Percentiles rank a stretch among this genome's conserved stretches.
Evolutionary conservation across 169 alveolate species (phyloP).

Genomic region (Plasmodium sp.): DNA sequence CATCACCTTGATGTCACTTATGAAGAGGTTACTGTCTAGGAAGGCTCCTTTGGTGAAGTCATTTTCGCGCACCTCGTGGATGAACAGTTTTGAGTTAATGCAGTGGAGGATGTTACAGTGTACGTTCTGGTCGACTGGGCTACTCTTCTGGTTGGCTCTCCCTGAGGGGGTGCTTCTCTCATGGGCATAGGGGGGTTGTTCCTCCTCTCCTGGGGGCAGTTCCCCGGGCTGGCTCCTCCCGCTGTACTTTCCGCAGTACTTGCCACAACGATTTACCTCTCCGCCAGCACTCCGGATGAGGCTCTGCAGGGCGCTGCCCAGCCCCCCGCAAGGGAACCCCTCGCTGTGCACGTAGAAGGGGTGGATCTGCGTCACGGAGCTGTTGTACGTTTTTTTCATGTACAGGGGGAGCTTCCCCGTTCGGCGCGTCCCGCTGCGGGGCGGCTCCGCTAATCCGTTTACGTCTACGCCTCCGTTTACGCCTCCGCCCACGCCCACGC

Average conservation of each 20-base stretch:
- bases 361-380: constrained; percentile 15
- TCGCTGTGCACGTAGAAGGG: constrained; percentile 45
- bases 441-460: not conserved
- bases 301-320: not conserved
- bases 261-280: not conserved
- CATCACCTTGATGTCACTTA: constrained; percentile 41
- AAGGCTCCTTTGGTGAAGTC: constrained; percentile 70
- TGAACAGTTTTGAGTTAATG: constrained; percentile 22
- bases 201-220: not conserved
- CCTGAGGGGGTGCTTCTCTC: not conserved
- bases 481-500: not conserved
- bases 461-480: not conserved
- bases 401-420: constrained; percentile 17
- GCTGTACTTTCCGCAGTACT: not conserved
- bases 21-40: constrained; percentile 45
- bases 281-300: not conserved
- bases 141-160: not conserved
- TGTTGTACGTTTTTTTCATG: constrained; percentile 62
- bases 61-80: constrained; percentile 34
- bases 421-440: not conserved
- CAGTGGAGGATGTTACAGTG: constrained; percentile 31
- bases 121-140: not conserved
- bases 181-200: not conserved
- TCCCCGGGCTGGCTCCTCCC: not conserved
- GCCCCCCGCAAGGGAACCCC: not conserved